phyloP scores from a whole-genome alignment of 192 early-diverging fungal species.

The Entomortierella beljakovae region DNA sequence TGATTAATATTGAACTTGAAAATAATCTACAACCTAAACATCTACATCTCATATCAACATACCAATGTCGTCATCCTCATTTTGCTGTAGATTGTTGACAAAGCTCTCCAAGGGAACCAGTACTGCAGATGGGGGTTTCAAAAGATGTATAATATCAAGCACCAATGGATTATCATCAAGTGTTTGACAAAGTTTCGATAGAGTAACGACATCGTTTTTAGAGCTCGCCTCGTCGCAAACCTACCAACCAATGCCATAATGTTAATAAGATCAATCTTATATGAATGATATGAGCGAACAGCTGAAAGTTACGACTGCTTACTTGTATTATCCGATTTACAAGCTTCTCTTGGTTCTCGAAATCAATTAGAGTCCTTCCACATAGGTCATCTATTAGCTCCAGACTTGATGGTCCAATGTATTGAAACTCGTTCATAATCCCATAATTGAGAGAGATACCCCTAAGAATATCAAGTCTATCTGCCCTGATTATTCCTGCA shows the following conservation, averaged over 20 bases:
- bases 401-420: background rate
- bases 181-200: slow-evolving; percentile 48
- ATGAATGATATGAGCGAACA: too few species aligned
- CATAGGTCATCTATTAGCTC: slow-evolving; percentile 40
- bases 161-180: slow-evolving; percentile 49
- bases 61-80: slow-evolving; percentile 51
- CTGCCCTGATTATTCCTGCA: slow-evolving; percentile 16
- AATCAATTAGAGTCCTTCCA: slow-evolving; percentile 32
- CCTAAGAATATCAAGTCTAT: slow-evolving; percentile 25
- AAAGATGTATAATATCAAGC: slow-evolving; percentile 28
- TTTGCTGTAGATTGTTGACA: slow-evolving; percentile 46
- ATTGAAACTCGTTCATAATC: slow-evolving; percentile 8
- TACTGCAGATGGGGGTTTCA: slow-evolving; percentile 30
- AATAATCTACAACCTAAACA: too few species aligned
- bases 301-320: too few species aligned
- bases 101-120: slow-evolving; percentile 38
- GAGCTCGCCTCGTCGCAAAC: slow-evolving; percentile 30
- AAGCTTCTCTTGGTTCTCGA: slow-evolving; percentile 35
- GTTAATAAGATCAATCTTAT: too few species aligned
- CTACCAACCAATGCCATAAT: slow-evolving; percentile 2
- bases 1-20: background rate
- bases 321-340: slow-evolving; percentile 47
- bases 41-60: background rate
- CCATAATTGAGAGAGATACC: slow-evolving; percentile 2
- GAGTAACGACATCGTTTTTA: slow-evolving; percentile 25